Conservation (phyloP, 2,329 filamentous ascomycete genomes). For the Helotiales sp. region DNA sequence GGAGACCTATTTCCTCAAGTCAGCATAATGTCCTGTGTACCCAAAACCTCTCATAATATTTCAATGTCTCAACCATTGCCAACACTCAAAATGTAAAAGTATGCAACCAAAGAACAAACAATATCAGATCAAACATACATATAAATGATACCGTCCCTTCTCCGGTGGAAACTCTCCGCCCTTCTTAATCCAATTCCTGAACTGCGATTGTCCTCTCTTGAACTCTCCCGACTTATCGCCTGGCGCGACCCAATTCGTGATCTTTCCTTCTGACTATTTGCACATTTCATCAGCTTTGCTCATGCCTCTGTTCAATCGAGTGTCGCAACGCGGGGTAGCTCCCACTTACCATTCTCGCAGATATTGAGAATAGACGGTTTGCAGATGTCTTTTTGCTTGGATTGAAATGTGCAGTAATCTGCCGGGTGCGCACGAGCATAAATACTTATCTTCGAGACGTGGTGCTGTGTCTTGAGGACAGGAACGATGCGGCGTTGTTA, state of each 20-base stretch:
- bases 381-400: not conserved
- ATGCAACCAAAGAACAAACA: slow-evolving; percentile 70
- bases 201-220: slow-evolving; percentile 82
- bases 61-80: no score
- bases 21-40: slow-evolving; percentile 60
- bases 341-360: slow-evolving; percentile 31
- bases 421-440: slow-evolving; percentile 12
- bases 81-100: no score
- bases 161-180: slow-evolving; percentile 71
- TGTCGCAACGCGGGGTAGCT: not conserved
- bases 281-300: slow-evolving; percentile 15
- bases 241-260: slow-evolving; percentile 82
- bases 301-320: not conserved
- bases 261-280: slow-evolving; percentile 42
- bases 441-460: slow-evolving; percentile 7
- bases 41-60: no score
- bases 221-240: slow-evolving; percentile 84
- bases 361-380: not conserved
- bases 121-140: slow-evolving; percentile 81
- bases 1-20: slow-evolving; percentile 53
- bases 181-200: slow-evolving; percentile 68
- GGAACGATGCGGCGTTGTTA: slow-evolving; percentile 5
- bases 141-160: slow-evolving; percentile 90
- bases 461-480: not conserved
- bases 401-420: not conserved